phyloP scores from a whole-genome alignment of 2,329 filamentous ascomycete genomes.

The Orbilia blumenaviensis region DNA sequence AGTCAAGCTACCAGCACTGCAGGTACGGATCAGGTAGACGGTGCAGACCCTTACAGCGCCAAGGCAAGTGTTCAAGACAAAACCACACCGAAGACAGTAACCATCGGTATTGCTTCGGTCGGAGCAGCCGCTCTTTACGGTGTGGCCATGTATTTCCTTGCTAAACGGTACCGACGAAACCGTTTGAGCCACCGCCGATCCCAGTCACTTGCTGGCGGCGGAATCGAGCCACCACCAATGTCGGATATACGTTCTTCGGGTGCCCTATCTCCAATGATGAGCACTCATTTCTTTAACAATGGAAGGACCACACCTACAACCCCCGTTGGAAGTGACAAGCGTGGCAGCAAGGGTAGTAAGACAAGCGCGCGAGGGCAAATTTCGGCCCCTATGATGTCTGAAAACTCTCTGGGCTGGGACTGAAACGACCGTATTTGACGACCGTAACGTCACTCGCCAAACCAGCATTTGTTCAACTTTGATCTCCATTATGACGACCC shows the following conservation, averaged over 20 bases:
- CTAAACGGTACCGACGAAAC: constrained; percentile 88
- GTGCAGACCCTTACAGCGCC: constrained; percentile 55
- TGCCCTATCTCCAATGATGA: constrained; percentile 62
- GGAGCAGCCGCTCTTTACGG: constrained; percentile 85
- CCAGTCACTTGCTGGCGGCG: constrained; percentile 72
- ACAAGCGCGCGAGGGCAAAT: constrained; percentile 73
- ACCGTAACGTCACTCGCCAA: constrained; percentile 39
- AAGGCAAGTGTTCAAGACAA: constrained; percentile 64
- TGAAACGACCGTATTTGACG: constrained; percentile 63
- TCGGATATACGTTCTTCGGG: constrained; percentile 64
- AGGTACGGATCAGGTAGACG: constrained; percentile 58
- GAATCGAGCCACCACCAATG: constrained; percentile 65
- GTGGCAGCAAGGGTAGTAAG: constrained; percentile 70
- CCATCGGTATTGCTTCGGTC: constrained; percentile 79
- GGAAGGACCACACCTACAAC: constrained; percentile 63
- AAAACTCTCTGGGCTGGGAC: constrained; percentile 97
- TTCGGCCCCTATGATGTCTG: constrained; percentile 87
- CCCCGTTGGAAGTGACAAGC: constrained; percentile 70
- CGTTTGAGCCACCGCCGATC: constrained; percentile 78
- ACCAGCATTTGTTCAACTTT: constrained; percentile 21
- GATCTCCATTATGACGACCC: constrained; percentile 22
- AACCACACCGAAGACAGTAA: constrained; percentile 71
- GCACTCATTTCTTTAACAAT: constrained; percentile 59
- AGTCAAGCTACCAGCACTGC: constrained; percentile 60
- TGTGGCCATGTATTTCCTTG: constrained; percentile 92